phyloP scores from a whole-genome alignment of 2,329 filamentous ascomycete genomes.

The Pleomassaria siparia region DNA sequence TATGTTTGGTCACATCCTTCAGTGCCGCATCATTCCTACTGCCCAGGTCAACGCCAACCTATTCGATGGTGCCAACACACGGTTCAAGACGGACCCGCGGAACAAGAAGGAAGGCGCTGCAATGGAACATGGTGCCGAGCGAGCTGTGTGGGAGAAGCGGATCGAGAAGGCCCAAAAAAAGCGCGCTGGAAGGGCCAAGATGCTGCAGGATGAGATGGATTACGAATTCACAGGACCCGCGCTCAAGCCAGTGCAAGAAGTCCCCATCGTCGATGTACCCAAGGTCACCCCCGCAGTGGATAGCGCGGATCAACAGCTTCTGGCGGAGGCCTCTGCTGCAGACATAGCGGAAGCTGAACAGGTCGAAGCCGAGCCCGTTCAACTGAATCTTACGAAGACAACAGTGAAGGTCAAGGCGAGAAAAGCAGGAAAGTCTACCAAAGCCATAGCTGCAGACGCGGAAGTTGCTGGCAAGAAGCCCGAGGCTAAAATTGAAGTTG shows the following conservation, averaged over 20 bases:
- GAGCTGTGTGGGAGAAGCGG: conserved; percentile 77
- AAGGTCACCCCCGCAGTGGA: conserved; percentile 29
- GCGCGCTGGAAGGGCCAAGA: conserved; percentile 68
- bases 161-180: conserved; percentile 72
- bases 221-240: conserved; percentile 79
- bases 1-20: conserved; percentile 89
- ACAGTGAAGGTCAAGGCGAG: conserved; percentile 36
- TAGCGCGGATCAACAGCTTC: conserved; percentile 27
- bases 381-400: conserved; percentile 29
- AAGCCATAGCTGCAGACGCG: conserved; percentile 9
- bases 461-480: conserved; percentile 4
- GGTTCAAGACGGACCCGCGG: conserved; percentile 86
- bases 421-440: conserved; percentile 18
- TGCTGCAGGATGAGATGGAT: conserved; percentile 75
- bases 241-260: conserved; percentile 70
- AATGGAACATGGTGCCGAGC: conserved; percentile 71
- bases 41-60: conserved; percentile 78
- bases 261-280: conserved; percentile 48
- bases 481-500: background rate
- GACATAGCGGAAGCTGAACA: conserved; percentile 15
- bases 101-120: conserved; percentile 80
- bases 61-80: conserved; percentile 87
- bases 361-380: conserved; percentile 12
- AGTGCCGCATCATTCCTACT: conserved; percentile 75
- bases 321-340: conserved; percentile 25